These are phyloP conservation scores for slime mould (Dictyostelium discoideum) DNA, from an alignment of 78 protist genomes.

Conservation along the genomic window DNA sequence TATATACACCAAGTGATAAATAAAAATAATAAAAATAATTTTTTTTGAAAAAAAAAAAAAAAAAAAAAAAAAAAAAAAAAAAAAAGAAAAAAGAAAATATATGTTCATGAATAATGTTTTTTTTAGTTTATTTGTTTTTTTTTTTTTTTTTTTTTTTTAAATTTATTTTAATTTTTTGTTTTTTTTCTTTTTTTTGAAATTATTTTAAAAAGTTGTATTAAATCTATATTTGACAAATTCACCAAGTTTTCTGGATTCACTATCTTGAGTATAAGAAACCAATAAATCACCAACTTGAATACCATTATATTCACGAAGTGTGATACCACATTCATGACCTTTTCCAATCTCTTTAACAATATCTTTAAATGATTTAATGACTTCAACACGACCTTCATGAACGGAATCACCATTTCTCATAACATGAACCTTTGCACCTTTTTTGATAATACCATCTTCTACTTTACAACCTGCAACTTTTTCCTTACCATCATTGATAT, in stretches of 20 bases:
- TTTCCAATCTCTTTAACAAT: slow-evolving; percentile 58
- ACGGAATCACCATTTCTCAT: slow-evolving; percentile 44
- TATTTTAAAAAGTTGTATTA: not conserved
- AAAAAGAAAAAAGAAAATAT: not conserved
- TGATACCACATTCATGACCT: slow-evolving; percentile 81
- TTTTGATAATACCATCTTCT: slow-evolving; percentile 41
- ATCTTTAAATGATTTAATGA: slow-evolving; percentile 62
- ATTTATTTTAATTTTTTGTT: not conserved
- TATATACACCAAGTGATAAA: not conserved
- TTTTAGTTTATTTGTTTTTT: not conserved
- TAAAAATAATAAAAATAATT: not conserved
- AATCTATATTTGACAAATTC: not conserved
- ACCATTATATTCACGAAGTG: slow-evolving; percentile 22
- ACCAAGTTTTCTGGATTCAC: slow-evolving; percentile 56
- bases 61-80: not conserved
- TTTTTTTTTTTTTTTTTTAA: not conserved
- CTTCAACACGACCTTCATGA: slow-evolving; percentile 37
- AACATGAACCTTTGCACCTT: slow-evolving; percentile 38
- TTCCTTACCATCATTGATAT: slow-evolving; percentile 23
- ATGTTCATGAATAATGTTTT: not conserved
- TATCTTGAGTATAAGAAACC: not conserved
- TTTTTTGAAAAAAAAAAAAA: not conserved
- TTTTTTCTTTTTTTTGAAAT: too few relatives aligned
- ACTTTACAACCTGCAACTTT: slow-evolving; percentile 68
- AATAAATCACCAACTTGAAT: slow-evolving; percentile 21